Base-by-base conservation (phyloP, 192 early-diverging fungal species). In the Gonapodya sp. region DNA sequence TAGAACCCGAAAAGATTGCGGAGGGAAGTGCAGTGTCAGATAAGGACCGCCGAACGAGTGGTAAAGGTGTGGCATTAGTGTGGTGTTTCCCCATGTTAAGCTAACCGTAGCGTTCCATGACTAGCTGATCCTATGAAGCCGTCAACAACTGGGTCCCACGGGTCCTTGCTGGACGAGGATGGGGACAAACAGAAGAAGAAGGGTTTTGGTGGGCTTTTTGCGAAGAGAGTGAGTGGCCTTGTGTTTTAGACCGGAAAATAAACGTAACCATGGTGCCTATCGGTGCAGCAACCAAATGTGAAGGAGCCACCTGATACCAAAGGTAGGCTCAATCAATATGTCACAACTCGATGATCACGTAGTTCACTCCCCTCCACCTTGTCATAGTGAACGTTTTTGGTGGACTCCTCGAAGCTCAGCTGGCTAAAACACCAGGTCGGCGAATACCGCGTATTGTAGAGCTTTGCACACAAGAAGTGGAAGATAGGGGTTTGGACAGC, bases 401-500 rank as follows among this genome's bases (percentile, higher is more conserved):
- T 14, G 75, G 75, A 14, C 75, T 18, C 75, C 18, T 77, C 8
- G 30, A 18, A 2, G 75, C 14, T 34, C 75, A 77, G 31, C 30
- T 77, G 8, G 2, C 75, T 2, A 77, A 77, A 33, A 64, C 46
- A 16, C 75, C 18, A 2, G n/a, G 33, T 16, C 75, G 75, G 2
- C 18, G 32, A 2, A 79, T 86, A 0, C 75, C 75, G 18, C 33
- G 33, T 32, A 77, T 77, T 32, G 75, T 77, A 14, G 75, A 77
- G 75, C 18, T 33, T 77, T 81, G 80, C 79, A 35, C 78, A 33
- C 32, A 64, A 1, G 73, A 79, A 31, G 80, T 81, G 1, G 80
- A 81, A 32, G 34, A 64, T 18, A 33, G 73, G n/a, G 80, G 80
- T 24, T 80, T 81, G 79, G 35, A 80, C n/a, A 46, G 36, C 32